Conservation (phyloP, 805 yeast genomes). For the Suhomyces tanzawaensis region DNA sequence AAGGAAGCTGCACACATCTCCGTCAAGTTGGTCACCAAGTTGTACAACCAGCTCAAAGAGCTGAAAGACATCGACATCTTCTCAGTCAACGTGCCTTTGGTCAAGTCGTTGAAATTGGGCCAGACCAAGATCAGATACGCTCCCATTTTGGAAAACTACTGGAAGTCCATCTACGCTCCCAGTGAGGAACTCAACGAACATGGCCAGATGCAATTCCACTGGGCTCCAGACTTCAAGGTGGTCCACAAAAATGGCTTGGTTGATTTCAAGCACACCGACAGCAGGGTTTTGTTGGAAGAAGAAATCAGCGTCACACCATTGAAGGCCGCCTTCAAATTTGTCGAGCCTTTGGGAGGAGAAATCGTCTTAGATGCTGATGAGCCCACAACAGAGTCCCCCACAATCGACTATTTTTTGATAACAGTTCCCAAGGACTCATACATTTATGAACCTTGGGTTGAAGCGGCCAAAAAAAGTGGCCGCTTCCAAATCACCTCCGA, state of each 20-base stretch:
- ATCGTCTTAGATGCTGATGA: conserved; percentile 38
- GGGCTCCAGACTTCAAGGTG: conserved; percentile 80
- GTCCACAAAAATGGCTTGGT: conserved; percentile 53
- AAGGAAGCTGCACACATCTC: conserved; percentile 66
- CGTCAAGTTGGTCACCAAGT: conserved; percentile 58
- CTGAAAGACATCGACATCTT: conserved; percentile 60
- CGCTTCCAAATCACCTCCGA: conserved; percentile 22
- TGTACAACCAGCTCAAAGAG: conserved; percentile 56
- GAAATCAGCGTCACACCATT: conserved; percentile 55
- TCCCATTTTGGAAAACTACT: conserved; percentile 76
- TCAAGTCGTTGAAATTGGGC: conserved; percentile 48
- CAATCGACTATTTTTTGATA: conserved; percentile 33
- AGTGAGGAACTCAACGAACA: conserved; percentile 16
- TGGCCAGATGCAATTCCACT: conserved; percentile 52
- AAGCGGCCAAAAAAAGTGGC: conserved; percentile 30
- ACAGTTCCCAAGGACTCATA: conserved; percentile 41
- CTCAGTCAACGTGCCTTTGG: conserved; percentile 80
- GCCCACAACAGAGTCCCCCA: neutral
- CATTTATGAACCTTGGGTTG: conserved; percentile 39
- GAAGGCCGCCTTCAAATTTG: conserved; percentile 64
- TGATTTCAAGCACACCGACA: conserved; percentile 56
- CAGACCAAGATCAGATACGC: conserved; percentile 65
- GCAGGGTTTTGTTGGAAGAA: conserved; percentile 63
- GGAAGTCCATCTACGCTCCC: conserved; percentile 64
- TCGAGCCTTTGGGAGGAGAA: conserved; percentile 55